A percentile compares a stretch with the other conserved stretches of the same genome.
Conservation (phyloP, 192 early-diverging fungal species). For the Coemansia sp. region DNA sequence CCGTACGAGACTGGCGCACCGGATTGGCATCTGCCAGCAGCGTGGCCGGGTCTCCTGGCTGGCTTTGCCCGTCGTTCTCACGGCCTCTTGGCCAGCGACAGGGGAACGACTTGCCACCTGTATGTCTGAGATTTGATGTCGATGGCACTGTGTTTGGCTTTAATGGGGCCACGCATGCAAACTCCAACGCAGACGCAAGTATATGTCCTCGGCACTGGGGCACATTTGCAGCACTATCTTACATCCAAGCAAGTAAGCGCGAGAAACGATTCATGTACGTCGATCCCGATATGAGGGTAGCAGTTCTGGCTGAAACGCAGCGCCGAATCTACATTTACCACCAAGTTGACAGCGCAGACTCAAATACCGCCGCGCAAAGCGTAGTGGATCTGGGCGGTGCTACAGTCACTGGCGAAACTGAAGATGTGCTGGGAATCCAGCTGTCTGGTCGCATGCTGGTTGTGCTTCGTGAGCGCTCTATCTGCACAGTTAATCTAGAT, state of each 20-base stretch:
- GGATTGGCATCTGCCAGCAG: conserved; percentile 48
- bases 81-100: neutral
- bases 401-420: conserved; percentile 11
- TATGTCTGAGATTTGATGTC: conserved; percentile 66
- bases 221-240: conserved; percentile 69
- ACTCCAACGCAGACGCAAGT: neutral
- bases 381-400: conserved; percentile 35
- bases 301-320: conserved; percentile 45
- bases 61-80: conserved; percentile 58
- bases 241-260: conserved; percentile 74
- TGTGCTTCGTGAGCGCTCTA: conserved; percentile 21
- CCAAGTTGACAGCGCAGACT: conserved; percentile 4
- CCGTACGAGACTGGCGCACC: conserved; percentile 35
- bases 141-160: conserved; percentile 68
- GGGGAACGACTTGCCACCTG: conserved; percentile 36
- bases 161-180: conserved; percentile 22
- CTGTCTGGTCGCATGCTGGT: conserved; percentile 16
- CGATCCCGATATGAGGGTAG: conserved; percentile 49
- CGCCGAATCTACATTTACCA: conserved; percentile 49
- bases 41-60: conserved; percentile 57
- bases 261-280: conserved; percentile 64
- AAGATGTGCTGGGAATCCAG: conserved; percentile 40
- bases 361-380: conserved; percentile 32
- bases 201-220: conserved; percentile 47
- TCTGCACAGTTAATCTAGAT: conserved; percentile 30